Evolutionary conservation across 176 grass and related monocot genomes (phyloP).

Genomic region (Hordeum marinum): DNA sequence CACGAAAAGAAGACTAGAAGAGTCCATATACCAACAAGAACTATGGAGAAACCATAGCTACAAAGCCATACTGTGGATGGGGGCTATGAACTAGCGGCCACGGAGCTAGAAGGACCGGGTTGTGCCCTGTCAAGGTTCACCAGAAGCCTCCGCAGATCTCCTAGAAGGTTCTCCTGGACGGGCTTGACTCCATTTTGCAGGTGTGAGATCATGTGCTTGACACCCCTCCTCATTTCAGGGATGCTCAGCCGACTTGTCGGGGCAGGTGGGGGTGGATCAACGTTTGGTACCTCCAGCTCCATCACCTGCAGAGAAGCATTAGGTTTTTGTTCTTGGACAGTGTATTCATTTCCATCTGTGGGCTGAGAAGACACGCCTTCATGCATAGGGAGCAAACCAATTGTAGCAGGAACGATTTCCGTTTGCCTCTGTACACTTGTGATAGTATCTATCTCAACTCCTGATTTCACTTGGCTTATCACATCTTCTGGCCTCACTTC

Average conservation of each 20-base stretch:
- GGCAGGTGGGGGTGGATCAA: not conserved
- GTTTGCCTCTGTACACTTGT: not conserved
- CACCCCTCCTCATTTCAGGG: not conserved
- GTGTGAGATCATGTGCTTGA: not conserved
- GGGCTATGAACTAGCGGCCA: not conserved
- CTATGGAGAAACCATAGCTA: no score
- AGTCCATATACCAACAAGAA: not conserved
- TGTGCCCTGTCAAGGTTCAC: not conserved
- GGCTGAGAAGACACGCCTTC: not conserved
- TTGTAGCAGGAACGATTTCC: not conserved
- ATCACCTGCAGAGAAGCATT: not conserved
- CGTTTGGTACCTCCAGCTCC: not conserved
- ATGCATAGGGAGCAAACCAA: not conserved
- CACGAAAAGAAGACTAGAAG: no score
- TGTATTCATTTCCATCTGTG: not conserved
- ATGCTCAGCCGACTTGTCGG: not conserved
- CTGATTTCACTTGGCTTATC: not conserved
- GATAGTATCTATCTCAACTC: not conserved
- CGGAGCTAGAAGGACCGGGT: not conserved
- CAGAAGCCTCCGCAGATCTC: not conserved
- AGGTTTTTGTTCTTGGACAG: not conserved
- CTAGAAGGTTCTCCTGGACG: not conserved
- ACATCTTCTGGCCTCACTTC: constrained; percentile 32
- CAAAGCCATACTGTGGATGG: not conserved
- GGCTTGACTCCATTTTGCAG: not conserved